Base-by-base conservation (phyloP, 192 early-diverging fungal genomes). In the Gamsiella multidivaricata region DNA sequence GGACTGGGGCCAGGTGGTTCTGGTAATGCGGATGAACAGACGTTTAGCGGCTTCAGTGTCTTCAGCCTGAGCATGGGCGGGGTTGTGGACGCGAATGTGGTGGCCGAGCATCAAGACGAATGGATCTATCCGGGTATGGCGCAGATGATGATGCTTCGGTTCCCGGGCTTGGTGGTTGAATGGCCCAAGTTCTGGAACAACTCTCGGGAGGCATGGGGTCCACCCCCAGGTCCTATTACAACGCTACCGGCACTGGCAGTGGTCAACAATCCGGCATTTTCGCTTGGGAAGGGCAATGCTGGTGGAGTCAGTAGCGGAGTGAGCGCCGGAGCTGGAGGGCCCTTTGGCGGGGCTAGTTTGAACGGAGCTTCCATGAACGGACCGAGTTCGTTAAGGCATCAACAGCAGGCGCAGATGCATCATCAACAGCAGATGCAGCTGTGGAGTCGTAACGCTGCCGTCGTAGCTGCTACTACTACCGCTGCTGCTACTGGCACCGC, bases 151-250 rank as follows among this genome's bases (percentile, higher is more conserved):
- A 78, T 78, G 61, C 65, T 78, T 3, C 74, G 74, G 18, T 78
- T 78, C 33, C 74, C 74, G 11, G 74, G 74, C 22, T 20, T 78
- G 15, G 65, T 69, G 2, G 65, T 69, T 28, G 74, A 78, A 32
- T 78, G 74, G 74, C 74, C 74, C 0, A 78, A 78, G 28, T 78
- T 78, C 54, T 78, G 74, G 74, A 78, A 78, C 47, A 61, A 64
- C 18, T 60, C 74, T 34, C 41, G 74, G 23, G 74, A 78, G 43
- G 36, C 61, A 0, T 67, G 50, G 15, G 74, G 74, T 0, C 74
- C 74, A 7, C 74, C 74, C 12, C 74, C 74, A 25, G 74, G 65
- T 20, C 74, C 74, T 2, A 78, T 78, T 37, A 78, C 59, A 9
- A 69, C 74, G 4, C 20, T 78, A 31, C 6, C 74, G 5, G 66